Conservation (phyloP, 768 basidiomycete species). For the Tremella yokohamensis region DNA sequence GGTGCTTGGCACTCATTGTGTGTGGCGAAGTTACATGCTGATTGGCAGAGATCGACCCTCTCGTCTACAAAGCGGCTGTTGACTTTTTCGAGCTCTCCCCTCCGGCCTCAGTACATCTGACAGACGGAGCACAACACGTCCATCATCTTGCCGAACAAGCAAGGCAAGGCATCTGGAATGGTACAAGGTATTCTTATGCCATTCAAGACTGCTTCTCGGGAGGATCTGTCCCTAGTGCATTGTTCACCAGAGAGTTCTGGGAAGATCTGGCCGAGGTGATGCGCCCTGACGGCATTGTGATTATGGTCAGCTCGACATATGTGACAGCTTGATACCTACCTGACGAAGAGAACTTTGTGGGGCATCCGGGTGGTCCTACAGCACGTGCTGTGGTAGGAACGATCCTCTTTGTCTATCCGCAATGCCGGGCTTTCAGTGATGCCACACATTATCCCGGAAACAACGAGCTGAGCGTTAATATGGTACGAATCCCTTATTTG, state of each 20-base stretch:
- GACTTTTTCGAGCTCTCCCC: constrained; percentile 74
- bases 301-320: constrained; percentile 62
- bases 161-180: constrained; percentile 17
- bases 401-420: constrained; percentile 64
- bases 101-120: constrained; percentile 53
- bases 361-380: constrained; percentile 56
- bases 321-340: constrained; percentile 40
- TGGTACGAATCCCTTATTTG: too few species aligned
- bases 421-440: constrained; percentile 83
- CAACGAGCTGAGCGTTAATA: constrained; percentile 63
- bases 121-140: constrained; percentile 76
- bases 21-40: neutral
- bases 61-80: constrained; percentile 77
- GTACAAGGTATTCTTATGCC: constrained; percentile 58
- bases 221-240: constrained; percentile 77
- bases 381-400: constrained; percentile 67
- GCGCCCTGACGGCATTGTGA: constrained; percentile 69
- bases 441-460: constrained; percentile 51
- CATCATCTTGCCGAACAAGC: constrained; percentile 51
- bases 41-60: constrained; percentile 73
- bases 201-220: constrained; percentile 94
- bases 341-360: constrained; percentile 70
- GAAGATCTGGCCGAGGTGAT: constrained; percentile 63
- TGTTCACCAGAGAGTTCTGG: constrained; percentile 86
- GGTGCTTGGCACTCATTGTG: constrained; percentile 16